Conservation (phyloP, 2,329 filamentous ascomycete species). For the Pseudogymnoascus sp. region DNA sequence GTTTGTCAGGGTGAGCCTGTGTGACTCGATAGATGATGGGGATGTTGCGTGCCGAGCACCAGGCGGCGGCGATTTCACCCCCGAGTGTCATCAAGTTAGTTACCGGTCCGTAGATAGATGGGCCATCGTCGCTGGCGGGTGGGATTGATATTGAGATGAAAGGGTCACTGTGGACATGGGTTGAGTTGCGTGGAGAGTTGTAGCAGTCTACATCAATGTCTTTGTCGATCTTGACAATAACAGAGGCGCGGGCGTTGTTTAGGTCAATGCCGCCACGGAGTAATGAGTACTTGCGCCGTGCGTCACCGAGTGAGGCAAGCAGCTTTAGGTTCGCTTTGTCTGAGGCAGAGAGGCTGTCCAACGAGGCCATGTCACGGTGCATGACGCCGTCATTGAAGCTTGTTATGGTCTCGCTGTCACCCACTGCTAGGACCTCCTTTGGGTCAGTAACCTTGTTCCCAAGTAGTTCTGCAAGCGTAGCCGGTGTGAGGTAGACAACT, state of each 20-base stretch:
- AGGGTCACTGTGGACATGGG: neutral
- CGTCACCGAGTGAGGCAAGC: slow-evolving; percentile 43
- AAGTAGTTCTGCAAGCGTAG: slow-evolving; percentile 38
- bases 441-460: slow-evolving; percentile 8
- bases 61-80: slow-evolving; percentile 54
- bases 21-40: slow-evolving; percentile 50
- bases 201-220: neutral
- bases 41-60: slow-evolving; percentile 52
- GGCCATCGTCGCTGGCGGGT: neutral
- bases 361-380: neutral
- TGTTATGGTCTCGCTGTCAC: neutral
- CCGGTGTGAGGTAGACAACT: slow-evolving; percentile 52
- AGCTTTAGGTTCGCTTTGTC: slow-evolving; percentile 42
- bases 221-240: slow-evolving; percentile 38
- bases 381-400: slow-evolving; percentile 4
- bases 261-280: slow-evolving; percentile 46
- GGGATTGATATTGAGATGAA: neutral
- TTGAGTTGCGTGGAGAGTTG: slow-evolving; percentile 1
- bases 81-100: slow-evolving; percentile 53
- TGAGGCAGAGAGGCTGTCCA: slow-evolving; percentile 35
- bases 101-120: slow-evolving; percentile 31
- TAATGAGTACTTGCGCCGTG: slow-evolving; percentile 32
- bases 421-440: neutral
- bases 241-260: slow-evolving; percentile 39
- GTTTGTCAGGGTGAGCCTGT: slow-evolving; percentile 20